These are phyloP conservation scores for Haberlea rhodopensis DNA, from an alignment of 257 asterid genomes.

Conservation along the genomic window DNA sequence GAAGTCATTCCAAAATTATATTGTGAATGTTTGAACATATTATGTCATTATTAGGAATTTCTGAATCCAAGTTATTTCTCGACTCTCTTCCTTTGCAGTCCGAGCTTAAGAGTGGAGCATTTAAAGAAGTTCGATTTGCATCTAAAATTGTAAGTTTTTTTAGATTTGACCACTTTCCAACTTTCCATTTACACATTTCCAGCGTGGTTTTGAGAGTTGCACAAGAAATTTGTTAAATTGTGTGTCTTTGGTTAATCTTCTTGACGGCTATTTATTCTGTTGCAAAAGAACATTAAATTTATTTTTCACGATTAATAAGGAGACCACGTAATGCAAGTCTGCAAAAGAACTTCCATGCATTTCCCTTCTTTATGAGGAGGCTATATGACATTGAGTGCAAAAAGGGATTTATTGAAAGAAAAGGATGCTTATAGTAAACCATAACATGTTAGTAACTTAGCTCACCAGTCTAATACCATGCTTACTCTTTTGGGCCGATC, in stretches of 20 bases:
- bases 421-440: background rate
- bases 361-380: background rate
- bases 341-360: background rate
- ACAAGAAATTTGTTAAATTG: background rate
- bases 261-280: background rate
- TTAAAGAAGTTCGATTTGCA: conserved; percentile 71
- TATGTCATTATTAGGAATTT: too few relatives aligned
- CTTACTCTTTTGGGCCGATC: conserved; percentile 23
- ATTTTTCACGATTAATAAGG: too few relatives aligned
- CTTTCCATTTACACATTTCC: conserved; percentile 14
- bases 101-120: conserved; percentile 48
- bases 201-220: conserved; percentile 13
- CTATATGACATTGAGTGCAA: background rate
- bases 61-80: conserved; percentile 4
- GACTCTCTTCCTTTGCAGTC: conserved; percentile 39
- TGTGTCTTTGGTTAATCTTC: background rate
- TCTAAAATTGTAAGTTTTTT: conserved; percentile 75
- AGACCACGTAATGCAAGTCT: too few relatives aligned
- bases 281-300: background rate
- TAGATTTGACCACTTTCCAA: conserved; percentile 9
- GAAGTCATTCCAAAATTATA: too few relatives aligned
- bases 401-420: conserved; percentile 4
- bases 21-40: too few relatives aligned
- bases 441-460: background rate
- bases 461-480: conserved; percentile 2